A percentile compares a stretch with the other conserved stretches of the same genome.
phyloP scores from a whole-genome alignment of 1,139 yeast species.

The Pichia sp. region DNA sequence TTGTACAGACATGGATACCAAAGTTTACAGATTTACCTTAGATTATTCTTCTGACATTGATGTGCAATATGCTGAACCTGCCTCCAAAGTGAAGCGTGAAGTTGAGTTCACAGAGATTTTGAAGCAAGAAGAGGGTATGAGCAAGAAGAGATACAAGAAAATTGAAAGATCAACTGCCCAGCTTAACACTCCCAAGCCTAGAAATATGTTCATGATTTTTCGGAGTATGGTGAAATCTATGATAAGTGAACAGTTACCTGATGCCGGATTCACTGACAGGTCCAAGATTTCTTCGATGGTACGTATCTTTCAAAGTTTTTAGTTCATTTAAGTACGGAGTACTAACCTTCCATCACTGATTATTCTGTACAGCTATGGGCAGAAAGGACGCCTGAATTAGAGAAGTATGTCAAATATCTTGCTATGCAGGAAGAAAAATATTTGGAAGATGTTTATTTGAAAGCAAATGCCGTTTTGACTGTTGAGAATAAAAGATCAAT shows the following conservation, averaged over 20 bases:
- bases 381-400: constrained; percentile 1
- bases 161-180: constrained; percentile 4
- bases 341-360: no score
- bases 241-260: neutral
- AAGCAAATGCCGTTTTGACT: no score
- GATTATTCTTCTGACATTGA: no score
- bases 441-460: no score
- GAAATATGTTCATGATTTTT: constrained; percentile 9
- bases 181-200: constrained; percentile 3
- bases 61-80: no score
- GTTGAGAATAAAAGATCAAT: no score
- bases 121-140: constrained; percentile 2
- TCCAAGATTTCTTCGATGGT: constrained; percentile 5
- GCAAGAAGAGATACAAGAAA: constrained; percentile 2
- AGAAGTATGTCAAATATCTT: constrained; percentile 7
- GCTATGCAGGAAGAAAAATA: constrained; percentile 4
- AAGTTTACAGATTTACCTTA: no score
- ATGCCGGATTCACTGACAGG: neutral
- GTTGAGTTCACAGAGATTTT: constrained; percentile 4
- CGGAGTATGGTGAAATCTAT: constrained; percentile 4
- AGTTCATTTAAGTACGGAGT: neutral
- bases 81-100: no score
- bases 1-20: no score
- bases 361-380: constrained; percentile 1
- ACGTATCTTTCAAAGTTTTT: neutral